Base-by-base conservation (phyloP, 768 basidiomycete genomes). In the Suillus americanus region DNA sequence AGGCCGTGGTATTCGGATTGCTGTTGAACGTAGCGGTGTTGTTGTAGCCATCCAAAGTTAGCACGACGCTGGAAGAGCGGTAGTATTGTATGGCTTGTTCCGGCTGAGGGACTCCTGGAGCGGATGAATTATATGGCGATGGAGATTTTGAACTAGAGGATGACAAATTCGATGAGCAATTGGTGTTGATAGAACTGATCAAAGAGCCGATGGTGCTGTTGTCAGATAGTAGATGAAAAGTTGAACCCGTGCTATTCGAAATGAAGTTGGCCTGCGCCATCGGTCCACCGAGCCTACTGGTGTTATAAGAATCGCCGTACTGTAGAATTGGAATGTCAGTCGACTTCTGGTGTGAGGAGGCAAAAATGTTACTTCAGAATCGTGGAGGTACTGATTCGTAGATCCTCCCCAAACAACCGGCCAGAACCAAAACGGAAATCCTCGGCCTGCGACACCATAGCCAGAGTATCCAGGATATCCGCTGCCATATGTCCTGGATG, bases 381-480 rank as follows among this genome's bases (percentile, higher is more conserved):
- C 72, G 2, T 77, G 64, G 55, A 82, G 66, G 65, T 82, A 81
- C 4, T 67, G 71, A 46, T 56, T 78, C 33, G 64, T 69, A 30
- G 46, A 66, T 1, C 74, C 75, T 3, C 75, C 77, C 84, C 85
- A 89, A 1, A 80, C 79, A 12, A 89, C 48, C 8, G 89, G 89
- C 88, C 88, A 90, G 75, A 82, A 90, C 66, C 79, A 80, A 71
- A 87, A 90, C 0, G 89, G 89, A 70, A 90, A 89, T 3, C 79
- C 79, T 0, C 80, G 79, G 0, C 81, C 81, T 0, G 66, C 51
- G 20, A 87, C 84, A 16, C 86, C 86, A 4, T 79, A 78, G 8
- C 78, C 77, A 4, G 69, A 3, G 5, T 79, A 30, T 1, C 85
- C 84, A 41, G 87, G 87, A 69, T 89, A 89, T 3, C 89, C 88